phyloP scores from a whole-genome alignment of 495 filamentous ascomycete genomes.

The Immersiella caudata region DNA sequence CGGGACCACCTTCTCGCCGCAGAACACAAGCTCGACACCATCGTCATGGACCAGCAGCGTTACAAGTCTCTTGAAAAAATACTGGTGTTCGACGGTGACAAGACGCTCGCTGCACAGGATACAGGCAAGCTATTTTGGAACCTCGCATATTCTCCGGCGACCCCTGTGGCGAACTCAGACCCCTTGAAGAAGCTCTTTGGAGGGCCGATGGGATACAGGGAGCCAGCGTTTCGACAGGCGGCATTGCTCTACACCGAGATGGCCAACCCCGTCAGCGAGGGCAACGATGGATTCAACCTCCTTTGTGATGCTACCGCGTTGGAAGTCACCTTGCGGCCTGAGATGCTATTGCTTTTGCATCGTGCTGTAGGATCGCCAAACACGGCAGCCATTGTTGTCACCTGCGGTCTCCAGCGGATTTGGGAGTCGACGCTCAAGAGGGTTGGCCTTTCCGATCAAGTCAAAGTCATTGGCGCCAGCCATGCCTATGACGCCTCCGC shows the following conservation, averaged over 20 bases:
- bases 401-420: constrained; percentile 57
- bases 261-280: constrained; percentile 30
- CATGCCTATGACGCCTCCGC: constrained; percentile 38
- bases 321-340: constrained; percentile 50
- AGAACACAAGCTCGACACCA: constrained; percentile 44
- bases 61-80: constrained; percentile 43
- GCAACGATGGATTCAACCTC: constrained; percentile 53
- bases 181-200: constrained; percentile 56
- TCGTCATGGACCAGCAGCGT: constrained; percentile 24
- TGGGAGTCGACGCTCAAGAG: constrained; percentile 60
- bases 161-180: not conserved
- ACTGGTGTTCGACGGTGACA: constrained; percentile 63
- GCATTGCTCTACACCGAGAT: constrained; percentile 59
- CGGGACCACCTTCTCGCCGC: constrained; percentile 47
- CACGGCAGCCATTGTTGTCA: constrained; percentile 59
- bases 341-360: constrained; percentile 52
- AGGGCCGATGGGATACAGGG: constrained; percentile 55
- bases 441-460: constrained; percentile 46
- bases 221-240: constrained; percentile 60
- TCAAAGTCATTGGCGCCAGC: constrained; percentile 61
- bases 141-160: constrained; percentile 2
- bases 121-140: constrained; percentile 59
- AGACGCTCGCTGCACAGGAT: constrained; percentile 58
- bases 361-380: constrained; percentile 38
- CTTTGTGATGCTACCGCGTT: constrained; percentile 53